Base-by-base conservation (phyloP, 2,329 filamentous ascomycete species). In the Ophiostoma sp. region DNA sequence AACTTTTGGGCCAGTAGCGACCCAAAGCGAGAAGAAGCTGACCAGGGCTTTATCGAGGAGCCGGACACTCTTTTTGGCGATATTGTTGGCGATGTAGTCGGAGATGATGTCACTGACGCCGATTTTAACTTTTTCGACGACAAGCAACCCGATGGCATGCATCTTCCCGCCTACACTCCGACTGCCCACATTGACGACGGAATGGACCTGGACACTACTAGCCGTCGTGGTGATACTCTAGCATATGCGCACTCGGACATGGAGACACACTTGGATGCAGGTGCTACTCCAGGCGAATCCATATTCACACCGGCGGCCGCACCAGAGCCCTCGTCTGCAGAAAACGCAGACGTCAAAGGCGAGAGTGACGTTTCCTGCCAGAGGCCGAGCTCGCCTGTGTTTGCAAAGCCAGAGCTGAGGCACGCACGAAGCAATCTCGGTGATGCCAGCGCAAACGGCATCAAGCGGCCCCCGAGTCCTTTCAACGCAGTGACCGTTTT, bases 101-200 rank as follows among this genome's bases (percentile, higher is more conserved):
- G 84, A n/a, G 85, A 87, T n/a, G 85, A 87, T 72, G 83, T 94
- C n/a, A 93, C 89, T 0, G 91, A 95, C 73, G 90, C 87, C 5
- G 91, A 95, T 74, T 94, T 94, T 75, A 91, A 85, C 75, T 94
- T 93, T 76, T 94, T 94, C 73, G 90, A 94, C 73, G 90, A 94
- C 73, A 87, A 89, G 70, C 63, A 64, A 27, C 41, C 63, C 11
- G 63, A 64, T 18, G 63, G 18, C 9, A 47, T 64, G 63, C 63
- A 47, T 47, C 12, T 64, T 11, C 41, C 42, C 41, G 27, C n/a
- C 63, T 18, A 27, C 27, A 27, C 27, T 2, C 27, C 27, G 27
- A 27, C 27, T 27, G 27, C 27, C 27, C 27, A 27, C 27, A 27
- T 27, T 27, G 27, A 42, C n/a, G 73, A 55, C 36, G 41, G 44